Evolutionary conservation across 108 stramenopile genomes (phyloP).

Genomic region (Cyclostephanos tholiformis): DNA sequence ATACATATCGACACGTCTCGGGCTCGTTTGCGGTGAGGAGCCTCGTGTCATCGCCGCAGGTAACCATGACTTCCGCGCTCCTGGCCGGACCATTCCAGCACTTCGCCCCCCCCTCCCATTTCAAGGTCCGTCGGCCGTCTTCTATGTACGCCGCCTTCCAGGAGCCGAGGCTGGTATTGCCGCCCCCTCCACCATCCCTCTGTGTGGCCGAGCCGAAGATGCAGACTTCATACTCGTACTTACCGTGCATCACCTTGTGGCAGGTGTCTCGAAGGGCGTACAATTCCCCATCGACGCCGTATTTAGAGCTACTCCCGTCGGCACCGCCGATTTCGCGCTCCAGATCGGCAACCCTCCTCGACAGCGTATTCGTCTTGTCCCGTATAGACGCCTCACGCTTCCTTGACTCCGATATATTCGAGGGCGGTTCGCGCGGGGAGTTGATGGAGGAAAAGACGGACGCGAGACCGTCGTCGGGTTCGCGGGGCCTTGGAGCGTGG

Average conservation of each 20-base stretch:
- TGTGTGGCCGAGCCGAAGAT: constrained; percentile 68
- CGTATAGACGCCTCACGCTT: constrained; percentile 10
- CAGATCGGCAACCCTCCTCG: constrained; percentile 38
- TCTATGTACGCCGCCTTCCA: constrained; percentile 48
- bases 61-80: constrained; percentile 68
- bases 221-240: constrained; percentile 85
- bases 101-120: constrained; percentile 69
- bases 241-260: constrained; percentile 61
- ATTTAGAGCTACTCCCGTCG: constrained; percentile 28
- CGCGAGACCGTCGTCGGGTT: constrained; percentile 44
- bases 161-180: constrained; percentile 63
- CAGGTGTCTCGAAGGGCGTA: constrained; percentile 61
- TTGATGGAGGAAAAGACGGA: constrained; percentile 36
- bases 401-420: not conserved
- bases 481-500: constrained; percentile 42
- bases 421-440: not conserved
- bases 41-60: constrained; percentile 73
- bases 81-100: constrained; percentile 87
- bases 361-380: constrained; percentile 21
- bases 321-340: constrained; percentile 55
- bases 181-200: constrained; percentile 51
- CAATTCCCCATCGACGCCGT: constrained; percentile 73
- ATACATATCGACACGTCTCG: constrained; percentile 79
- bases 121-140: constrained; percentile 53
- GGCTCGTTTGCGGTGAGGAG: constrained; percentile 80